Base-by-base conservation (phyloP, 2,329 filamentous ascomycete genomes). In the Cadophora luteo-olivacea region DNA sequence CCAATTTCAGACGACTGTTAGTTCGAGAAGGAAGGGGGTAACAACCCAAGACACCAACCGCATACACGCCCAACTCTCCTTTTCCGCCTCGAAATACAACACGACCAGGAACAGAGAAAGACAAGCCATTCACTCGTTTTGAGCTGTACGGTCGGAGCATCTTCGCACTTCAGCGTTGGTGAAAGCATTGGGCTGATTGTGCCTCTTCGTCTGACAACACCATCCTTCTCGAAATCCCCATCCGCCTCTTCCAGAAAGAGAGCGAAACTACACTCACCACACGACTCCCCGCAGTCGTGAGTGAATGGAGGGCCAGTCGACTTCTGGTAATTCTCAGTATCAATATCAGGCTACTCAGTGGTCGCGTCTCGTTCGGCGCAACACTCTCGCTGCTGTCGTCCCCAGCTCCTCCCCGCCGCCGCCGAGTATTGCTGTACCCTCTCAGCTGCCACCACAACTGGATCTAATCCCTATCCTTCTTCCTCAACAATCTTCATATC, bases 401-500 rank as follows among this genome's bases (percentile, higher is more conserved):
- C 66, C 70, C 52, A 71, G 63, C 68, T 62, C 69, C 29, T 68
- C 76, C 45, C 68, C 76, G 11, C 45, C 45, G 66, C 69, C 76
- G 49, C 67, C 76, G 68, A 74, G 65, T 71, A 69, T 74, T 70
- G 68, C 74, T 70, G 72, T 69, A 67, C 62, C 74, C 67, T 61
- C 73, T 71, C 77, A 75, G 58, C 72, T 73, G 66, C 79, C 83
- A 62, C 77, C 82, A 70, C 82, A 83, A 69, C 75, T 87, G 75
- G 85, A 88, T 71, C 81, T 87, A 68, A 80, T 87, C 33, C 87
- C 87, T 45, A 83, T 87, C 71, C 80, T 88, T 73, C 73, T 88
- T 68, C 86, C 86, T 19, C 87, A 88, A 70, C 86, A 89, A 72
- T 81, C 84, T 41, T 86, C 84, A 52, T 81, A 86, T 71, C 87